Evolutionary conservation across 805 yeast species (phyloP).

Genomic region (Ogataea ganodermae): DNA sequence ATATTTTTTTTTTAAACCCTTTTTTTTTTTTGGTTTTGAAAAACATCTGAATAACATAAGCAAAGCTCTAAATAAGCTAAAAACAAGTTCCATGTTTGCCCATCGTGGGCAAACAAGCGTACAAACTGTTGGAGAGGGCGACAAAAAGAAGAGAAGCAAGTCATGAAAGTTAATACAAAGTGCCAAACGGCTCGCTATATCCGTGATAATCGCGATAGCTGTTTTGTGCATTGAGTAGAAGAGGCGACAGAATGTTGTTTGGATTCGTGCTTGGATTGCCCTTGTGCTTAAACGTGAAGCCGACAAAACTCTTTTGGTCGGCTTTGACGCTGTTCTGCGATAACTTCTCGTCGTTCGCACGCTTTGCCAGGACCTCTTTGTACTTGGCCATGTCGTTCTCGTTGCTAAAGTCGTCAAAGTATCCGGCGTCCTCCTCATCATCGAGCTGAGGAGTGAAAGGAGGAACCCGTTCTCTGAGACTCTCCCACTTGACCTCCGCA

Average conservation of each 20-base stretch:
- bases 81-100: background rate
- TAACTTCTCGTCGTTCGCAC: slow-evolving; percentile 77
- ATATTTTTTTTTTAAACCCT: background rate
- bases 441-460: slow-evolving; percentile 97
- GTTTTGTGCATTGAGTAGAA: slow-evolving; percentile 28
- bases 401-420: slow-evolving; percentile 95
- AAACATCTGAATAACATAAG: background rate
- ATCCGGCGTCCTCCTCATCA: slow-evolving; percentile 97
- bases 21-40: background rate
- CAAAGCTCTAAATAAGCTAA: slow-evolving; percentile 1
- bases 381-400: slow-evolving; percentile 97
- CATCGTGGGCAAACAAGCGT: slow-evolving; percentile 3
- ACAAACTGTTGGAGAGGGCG: slow-evolving; percentile 3
- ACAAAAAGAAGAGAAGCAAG: slow-evolving; percentile 1
- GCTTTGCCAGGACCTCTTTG: slow-evolving; percentile 94
- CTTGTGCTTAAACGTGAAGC: slow-evolving; percentile 93
- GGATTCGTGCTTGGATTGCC: slow-evolving; percentile 53
- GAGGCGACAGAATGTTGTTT: slow-evolving; percentile 36
- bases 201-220: slow-evolving; percentile 27
- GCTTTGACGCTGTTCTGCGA: slow-evolving; percentile 64
- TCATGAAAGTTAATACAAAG: slow-evolving; percentile 30
- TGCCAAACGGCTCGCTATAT: slow-evolving; percentile 38
- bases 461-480: slow-evolving; percentile 70
- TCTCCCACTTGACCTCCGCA: slow-evolving; percentile 77
- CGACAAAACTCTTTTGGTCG: slow-evolving; percentile 77